Percentiles rank a stretch among this genome's conserved stretches.
phyloP scores from a whole-genome alignment of 2,329 filamentous ascomycete genomes.

The Ciborinia camelliae region DNA sequence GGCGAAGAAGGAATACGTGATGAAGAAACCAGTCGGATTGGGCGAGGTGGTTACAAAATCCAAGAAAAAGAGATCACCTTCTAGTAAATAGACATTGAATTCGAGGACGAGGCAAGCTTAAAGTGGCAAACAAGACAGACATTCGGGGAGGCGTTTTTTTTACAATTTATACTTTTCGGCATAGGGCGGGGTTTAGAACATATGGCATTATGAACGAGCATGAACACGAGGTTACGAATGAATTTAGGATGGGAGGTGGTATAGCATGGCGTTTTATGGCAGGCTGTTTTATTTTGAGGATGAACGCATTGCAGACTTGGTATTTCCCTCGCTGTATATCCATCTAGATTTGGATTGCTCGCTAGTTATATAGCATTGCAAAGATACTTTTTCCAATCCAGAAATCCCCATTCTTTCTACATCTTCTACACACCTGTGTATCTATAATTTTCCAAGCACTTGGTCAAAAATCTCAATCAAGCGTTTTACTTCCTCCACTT shows the following conservation, averaged over 20 bases:
- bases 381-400: background rate
- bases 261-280: conserved; percentile 16
- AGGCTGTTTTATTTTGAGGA: background rate
- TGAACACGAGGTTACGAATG: conserved; percentile 10
- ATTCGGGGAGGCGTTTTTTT: conserved; percentile 7
- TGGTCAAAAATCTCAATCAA: conserved; percentile 52
- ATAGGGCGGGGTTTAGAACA: conserved; percentile 1
- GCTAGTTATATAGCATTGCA: background rate
- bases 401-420: background rate
- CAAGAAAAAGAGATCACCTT: conserved; percentile 43
- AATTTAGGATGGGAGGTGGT: conserved; percentile 1
- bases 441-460: conserved; percentile 22
- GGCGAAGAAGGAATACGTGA: conserved; percentile 29
- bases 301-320: background rate
- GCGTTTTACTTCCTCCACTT: conserved; percentile 54
- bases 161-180: background rate
- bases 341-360: background rate
- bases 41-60: background rate
- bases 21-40: conserved; percentile 7
- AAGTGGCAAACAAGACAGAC: background rate
- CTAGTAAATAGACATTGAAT: background rate
- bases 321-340: background rate
- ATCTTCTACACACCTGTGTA: background rate
- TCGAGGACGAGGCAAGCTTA: background rate
- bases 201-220: conserved; percentile 11